Evolutionary conservation across 805 yeast species (phyloP).

Genomic region (Teunomyces aglyptinius): DNA sequence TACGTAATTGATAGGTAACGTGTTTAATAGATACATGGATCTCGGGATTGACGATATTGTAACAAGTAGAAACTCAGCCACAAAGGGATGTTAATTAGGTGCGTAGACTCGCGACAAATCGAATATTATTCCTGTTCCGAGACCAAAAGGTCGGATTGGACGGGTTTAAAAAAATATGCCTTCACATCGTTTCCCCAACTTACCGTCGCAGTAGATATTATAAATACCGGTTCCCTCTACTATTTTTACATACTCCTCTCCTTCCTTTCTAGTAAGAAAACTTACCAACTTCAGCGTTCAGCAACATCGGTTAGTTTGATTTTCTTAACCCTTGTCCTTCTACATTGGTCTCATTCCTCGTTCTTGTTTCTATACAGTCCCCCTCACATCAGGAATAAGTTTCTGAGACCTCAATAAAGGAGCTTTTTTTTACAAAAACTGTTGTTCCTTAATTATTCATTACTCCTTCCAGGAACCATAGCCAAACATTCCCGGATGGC

Average conservation of each 20-base stretch:
- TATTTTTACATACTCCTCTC: too few relatives aligned
- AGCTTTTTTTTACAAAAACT: not conserved
- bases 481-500: not conserved
- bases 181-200: not conserved
- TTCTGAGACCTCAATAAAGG: not conserved
- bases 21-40: not conserved
- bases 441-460: not conserved
- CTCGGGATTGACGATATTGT: not conserved
- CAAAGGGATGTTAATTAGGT: not conserved
- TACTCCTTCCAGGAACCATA: not conserved
- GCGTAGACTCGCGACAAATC: not conserved
- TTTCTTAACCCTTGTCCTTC: not conserved
- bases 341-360: not conserved
- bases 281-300: not conserved
- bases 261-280: too few relatives aligned
- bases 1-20: not conserved
- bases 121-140: not conserved
- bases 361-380: not conserved
- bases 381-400: not conserved
- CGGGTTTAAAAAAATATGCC: not conserved
- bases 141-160: not conserved
- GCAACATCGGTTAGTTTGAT: not conserved
- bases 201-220: not conserved
- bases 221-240: not conserved
- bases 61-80: constrained; percentile 1